Base-by-base conservation (phyloP, 2,329 filamentous ascomycete genomes). In the Lasiodiplodia gonubiensis region DNA sequence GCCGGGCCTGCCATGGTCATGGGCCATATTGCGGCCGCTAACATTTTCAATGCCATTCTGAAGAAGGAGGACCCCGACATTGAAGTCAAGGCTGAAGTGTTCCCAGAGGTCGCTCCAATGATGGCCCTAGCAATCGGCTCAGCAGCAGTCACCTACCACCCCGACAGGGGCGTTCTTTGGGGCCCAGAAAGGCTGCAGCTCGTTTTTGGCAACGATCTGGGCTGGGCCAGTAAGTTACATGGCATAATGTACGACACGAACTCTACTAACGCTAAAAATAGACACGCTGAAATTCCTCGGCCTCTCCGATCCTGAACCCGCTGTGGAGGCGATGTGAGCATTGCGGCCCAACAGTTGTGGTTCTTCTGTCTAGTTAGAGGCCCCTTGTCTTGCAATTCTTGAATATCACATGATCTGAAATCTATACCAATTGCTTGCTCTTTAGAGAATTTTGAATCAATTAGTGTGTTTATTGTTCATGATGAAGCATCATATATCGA, bases 1-100 rank as follows among this genome's bases (percentile, higher is more conserved):
- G 92, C 89, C 72, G 91, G 92, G 27, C 86, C 84, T 18, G 92
- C 92, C 39, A 92, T 94, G 85, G 86, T 91, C 74, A 88, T 89
- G 82, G 92, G 91, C 46, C 86, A 89, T 73, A 83, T 85, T 69
- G 86, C 86, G 3, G 90, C 88, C 7, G 78, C 84, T 64, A 94
- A 94, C 63, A 69, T 79, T 37, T 78, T 74, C 69, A 71, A 74
- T 3, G 72, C 72, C 3, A 77, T 79, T n/a, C 69, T 79, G 14
- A 78, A 78, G 67, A 73, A 73, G 0, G 77, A 79, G 8, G 67
- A 69, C 14, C 35, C 71, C 18, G 67, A 66, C 18, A 71, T 74
- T 27, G 69, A 70, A 16, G 70, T 74, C n/a, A 61, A 63, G 7
- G 68, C 70, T 4, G 70, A 70, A 0, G 72, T 74, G 2, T 79